These are phyloP conservation scores for Quercus engelmannii DNA, from an alignment of 306 rosid genomes.

Conservation along the genomic window DNA sequence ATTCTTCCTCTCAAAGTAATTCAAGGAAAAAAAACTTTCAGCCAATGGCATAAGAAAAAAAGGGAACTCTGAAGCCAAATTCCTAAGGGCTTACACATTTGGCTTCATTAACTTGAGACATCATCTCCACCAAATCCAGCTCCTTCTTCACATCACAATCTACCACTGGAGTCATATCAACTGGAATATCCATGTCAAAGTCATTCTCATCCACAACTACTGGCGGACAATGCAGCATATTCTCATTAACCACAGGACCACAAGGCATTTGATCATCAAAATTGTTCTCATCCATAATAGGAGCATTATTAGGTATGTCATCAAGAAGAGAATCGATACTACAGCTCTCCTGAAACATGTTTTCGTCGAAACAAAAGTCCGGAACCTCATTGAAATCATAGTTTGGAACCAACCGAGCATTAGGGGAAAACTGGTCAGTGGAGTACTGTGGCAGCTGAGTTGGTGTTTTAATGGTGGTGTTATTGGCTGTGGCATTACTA, in stretches of 20 bases:
- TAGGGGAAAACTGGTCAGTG: neutral
- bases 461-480: constrained; percentile 17
- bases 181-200: constrained; percentile 19
- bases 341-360: constrained; percentile 57
- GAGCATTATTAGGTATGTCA: constrained; percentile 44
- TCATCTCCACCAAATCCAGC: constrained; percentile 87
- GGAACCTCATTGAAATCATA: constrained; percentile 49
- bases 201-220: constrained; percentile 13
- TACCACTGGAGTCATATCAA: constrained; percentile 10
- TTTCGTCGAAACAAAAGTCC: constrained; percentile 55
- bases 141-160: constrained; percentile 60
- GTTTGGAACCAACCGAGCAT: constrained; percentile 36
- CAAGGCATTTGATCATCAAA: constrained; percentile 10
- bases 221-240: neutral
- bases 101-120: constrained; percentile 39
- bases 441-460: constrained; percentile 5
- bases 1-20: neutral
- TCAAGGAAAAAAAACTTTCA: neutral
- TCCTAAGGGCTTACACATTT: constrained; percentile 1
- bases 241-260: constrained; percentile 11
- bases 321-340: constrained; percentile 61
- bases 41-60: neutral
- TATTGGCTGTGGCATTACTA: constrained; percentile 2
- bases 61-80: neutral
- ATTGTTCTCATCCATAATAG: constrained; percentile 27